These are phyloP conservation scores for Escovopsis sp. DNA, from an alignment of 2,329 filamentous ascomycete species.

Conservation along the genomic window DNA sequence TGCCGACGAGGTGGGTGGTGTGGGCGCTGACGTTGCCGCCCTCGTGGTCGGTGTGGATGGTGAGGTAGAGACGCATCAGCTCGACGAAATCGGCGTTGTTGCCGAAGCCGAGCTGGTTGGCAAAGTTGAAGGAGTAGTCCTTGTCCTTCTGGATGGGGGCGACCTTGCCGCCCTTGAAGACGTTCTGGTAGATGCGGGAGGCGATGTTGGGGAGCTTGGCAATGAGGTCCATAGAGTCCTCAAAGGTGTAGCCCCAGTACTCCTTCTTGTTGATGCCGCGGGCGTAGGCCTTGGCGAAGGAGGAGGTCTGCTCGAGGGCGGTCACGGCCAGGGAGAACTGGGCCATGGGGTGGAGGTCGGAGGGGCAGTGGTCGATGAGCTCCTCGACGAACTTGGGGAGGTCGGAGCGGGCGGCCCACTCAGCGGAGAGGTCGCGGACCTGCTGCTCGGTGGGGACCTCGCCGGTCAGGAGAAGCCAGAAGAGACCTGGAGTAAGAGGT, in stretches of 20 bases:
- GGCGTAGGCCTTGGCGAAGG: conserved; percentile 96
- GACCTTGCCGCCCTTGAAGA: conserved; percentile 99
- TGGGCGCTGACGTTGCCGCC: conserved; percentile 97
- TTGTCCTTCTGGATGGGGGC: conserved; percentile 93
- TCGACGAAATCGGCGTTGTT: conserved; percentile 94
- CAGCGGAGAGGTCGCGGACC: conserved; percentile 92
- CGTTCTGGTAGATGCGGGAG: conserved; percentile 97
- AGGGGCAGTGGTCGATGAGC: conserved; percentile 98
- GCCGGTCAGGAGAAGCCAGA: conserved; percentile 97
- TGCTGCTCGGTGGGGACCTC: conserved; percentile 97
- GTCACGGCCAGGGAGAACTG: conserved; percentile 97
- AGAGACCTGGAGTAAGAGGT: conserved; percentile 50
- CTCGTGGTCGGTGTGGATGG: conserved; percentile 99
- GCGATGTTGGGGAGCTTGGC: conserved; percentile 98
- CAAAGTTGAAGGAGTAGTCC: conserved; percentile 98
- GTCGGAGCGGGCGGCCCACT: conserved; percentile 96
- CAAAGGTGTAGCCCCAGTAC: conserved; percentile 98
- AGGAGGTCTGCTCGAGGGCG: conserved; percentile 94
- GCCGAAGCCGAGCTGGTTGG: conserved; percentile 96
- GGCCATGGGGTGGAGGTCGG: conserved; percentile 97
- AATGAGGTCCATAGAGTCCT: conserved; percentile 99
- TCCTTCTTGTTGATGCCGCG: conserved; percentile 99
- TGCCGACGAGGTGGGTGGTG: conserved; percentile 96
- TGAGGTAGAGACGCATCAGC: conserved; percentile 96
- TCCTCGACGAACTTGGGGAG: conserved; percentile 98